Evolutionary conservation across 768 basidiomycete genomes (phyloP), one percentile per base, ranked within the genome.

Genomic region (Auricularia sp.): DNA sequence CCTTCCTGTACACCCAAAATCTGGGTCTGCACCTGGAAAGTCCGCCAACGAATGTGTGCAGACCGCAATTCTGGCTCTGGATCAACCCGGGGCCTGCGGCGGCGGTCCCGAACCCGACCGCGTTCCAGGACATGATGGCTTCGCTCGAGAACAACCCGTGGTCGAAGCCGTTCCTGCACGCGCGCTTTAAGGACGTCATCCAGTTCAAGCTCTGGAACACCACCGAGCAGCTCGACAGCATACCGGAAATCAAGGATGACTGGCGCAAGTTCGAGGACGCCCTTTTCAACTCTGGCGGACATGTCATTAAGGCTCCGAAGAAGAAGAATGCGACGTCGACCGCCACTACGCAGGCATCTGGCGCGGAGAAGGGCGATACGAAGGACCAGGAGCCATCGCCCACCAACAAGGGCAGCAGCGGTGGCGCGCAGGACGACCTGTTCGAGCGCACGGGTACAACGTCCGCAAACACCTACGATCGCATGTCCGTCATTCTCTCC

Each of bases 161-260:
- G 96, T 88, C 93, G 2, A 86, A 93, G 0, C 95, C 96, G 1
- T 95, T 99, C 80, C 78, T 99, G 36, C 93, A 98, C 74, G 87
- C 85, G 11, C 83, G 93, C 58, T 98, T 98, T 80, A 86, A 88
- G 70, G 90, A 93, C 66, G 84, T 93, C 53, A 88, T 99, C 73
- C 86, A 91, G 73, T 99, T 99, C 81, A 93, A 90, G 73, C 80
- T 98, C 68, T 99, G 96, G 96, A 98, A 98, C 73, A 98, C 96
- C 36, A 98, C 95, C 1, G 95, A 96, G 69, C 95, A 98, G 71
- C 79, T 98, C 60, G 96, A 98, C 70, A 90, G 90, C 42, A 80
- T 96, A 2, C 87, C 90, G 0, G 96, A 99, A 74, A 78, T 98
- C 54, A 87, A 86, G 70, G 84, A 91, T 61, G 91, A 95, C 72